Evolutionary conservation across 495 filamentous ascomycete species (phyloP), one percentile per base, ranked within the genome.

Genomic region (Penicillium diatomitis): DNA sequence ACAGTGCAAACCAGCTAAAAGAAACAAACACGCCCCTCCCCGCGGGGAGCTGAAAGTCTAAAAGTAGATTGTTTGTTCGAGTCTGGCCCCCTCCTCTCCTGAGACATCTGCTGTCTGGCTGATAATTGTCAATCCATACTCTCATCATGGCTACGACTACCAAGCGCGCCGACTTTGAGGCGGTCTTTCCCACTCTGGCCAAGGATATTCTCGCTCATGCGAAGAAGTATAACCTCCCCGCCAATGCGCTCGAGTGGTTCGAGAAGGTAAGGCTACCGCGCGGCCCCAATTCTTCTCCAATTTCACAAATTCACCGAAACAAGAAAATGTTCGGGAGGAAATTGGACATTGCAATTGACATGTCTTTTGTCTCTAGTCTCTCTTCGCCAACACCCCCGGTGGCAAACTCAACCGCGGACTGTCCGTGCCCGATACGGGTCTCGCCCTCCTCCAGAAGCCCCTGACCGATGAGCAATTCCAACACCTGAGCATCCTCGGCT

Each of bases 391-490:
- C 67, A 79, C 86, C 10, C 71, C 90, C 42, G 94, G 94, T 59
- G 92, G 92, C 60, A 98, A 98, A 79, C 91, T 88, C 75, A 98
- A 97, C 74, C 88, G 92, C 55, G 92, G 94, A 68, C 92, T 98
- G 81, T 96, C 92, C 44, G 90, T 96, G 42, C 86, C 90, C 49
- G 92, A 98, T 73, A 91, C 89, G 42, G 80, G 81, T 47, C 82
- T 85, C 53, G 65, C 92, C 56, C 85, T 98, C 45, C 80, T 89
- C 54, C 71, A 79, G 61, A 73, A 82, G 48, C 74, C 83, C 47
- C 80, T 96, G 47, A 78, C 73, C 44, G 73, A 82, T 34, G 80
- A 94, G 48, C 86, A 96, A 67, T 90, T 88, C 74, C 88, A 90
- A 73, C 70, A 84, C 45, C 73, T 90, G 46, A 86, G 88, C 37